Evolutionary conservation across 805 yeast genomes (phyloP).

Genomic region (Cyberlindnera petersonii): DNA sequence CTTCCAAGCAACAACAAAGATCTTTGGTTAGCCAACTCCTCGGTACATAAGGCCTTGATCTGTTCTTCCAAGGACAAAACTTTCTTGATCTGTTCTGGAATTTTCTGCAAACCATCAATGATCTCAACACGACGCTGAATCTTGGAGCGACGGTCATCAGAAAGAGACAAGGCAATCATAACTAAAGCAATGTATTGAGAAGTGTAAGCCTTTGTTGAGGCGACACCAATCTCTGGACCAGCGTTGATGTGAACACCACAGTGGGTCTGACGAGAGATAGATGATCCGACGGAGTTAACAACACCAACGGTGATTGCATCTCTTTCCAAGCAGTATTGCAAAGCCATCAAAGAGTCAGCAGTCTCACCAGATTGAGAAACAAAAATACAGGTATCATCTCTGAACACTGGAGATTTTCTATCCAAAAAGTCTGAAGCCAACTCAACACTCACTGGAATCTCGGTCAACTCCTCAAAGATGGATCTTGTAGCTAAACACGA

Average conservation of each 20-base stretch:
- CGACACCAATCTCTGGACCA: conserved; percentile 99
- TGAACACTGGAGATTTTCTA: conserved; percentile 92
- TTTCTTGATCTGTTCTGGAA: conserved; percentile 80
- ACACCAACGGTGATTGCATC: conserved; percentile 98
- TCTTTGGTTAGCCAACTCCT: conserved; percentile 72
- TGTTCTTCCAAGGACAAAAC: conserved; percentile 69
- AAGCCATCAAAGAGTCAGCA: conserved; percentile 93
- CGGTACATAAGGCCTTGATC: conserved; percentile 72
- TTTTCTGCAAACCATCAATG: conserved; percentile 75
- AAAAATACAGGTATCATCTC: conserved; percentile 96
- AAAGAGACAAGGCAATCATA: conserved; percentile 92
- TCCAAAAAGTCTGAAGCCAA: conserved; percentile 94
- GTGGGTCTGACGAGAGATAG: conserved; percentile 93
- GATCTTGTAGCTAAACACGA: conserved; percentile 97
- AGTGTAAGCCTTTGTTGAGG: conserved; percentile 97
- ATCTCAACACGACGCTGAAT: conserved; percentile 75
- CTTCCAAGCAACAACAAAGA: conserved; percentile 90
- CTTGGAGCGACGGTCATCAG: conserved; percentile 84
- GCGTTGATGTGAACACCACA: conserved; percentile 99
- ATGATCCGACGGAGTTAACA: conserved; percentile 95
- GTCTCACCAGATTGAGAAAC: conserved; percentile 99
- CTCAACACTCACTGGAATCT: conserved; percentile 89
- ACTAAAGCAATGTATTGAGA: conserved; percentile 97
- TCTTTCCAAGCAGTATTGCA: conserved; percentile 92
- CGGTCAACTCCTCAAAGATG: conserved; percentile 93